Evolutionary conservation across 2,329 filamentous ascomycete genomes (phyloP).

Genomic region (Polychaeton citri): DNA sequence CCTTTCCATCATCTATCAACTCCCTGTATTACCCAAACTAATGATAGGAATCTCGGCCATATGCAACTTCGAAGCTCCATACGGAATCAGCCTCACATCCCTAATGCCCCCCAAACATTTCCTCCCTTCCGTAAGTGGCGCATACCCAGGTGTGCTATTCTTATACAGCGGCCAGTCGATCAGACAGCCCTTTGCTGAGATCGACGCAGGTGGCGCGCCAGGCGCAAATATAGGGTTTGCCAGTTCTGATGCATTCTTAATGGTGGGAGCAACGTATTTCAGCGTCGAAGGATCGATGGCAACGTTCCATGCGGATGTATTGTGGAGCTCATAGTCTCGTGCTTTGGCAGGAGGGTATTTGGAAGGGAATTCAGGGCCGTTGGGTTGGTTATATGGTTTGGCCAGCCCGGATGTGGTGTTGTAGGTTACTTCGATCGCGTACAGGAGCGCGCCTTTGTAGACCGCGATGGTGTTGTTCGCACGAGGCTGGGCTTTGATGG

Average conservation of each 20-base stretch:
- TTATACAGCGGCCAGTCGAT: constrained; percentile 23
- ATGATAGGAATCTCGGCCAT: constrained; percentile 24
- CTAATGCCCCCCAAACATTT: constrained; percentile 12
- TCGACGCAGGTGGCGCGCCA: constrained; percentile 18
- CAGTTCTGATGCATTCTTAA: constrained; percentile 7
- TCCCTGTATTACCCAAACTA: no score
- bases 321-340: constrained; percentile 18
- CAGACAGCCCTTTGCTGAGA: constrained; percentile 20
- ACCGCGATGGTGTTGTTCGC: constrained; percentile 28
- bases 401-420: constrained; percentile 11
- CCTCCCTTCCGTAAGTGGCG: constrained; percentile 12
- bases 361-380: neutral
- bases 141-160: constrained; percentile 17
- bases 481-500: constrained; percentile 22
- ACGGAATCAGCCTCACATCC: constrained; percentile 21
- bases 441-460: constrained; percentile 23
- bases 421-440: constrained; percentile 21
- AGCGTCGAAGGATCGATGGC: constrained; percentile 24
- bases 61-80: constrained; percentile 24
- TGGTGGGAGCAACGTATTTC: constrained; percentile 4
- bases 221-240: constrained; percentile 22
- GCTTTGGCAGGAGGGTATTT: constrained; percentile 11
- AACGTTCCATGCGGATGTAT: constrained; percentile 21
- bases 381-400: constrained; percentile 7
- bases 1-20: no score